Evolutionary conservation across 2,329 filamentous ascomycete genomes (phyloP), one percentile per base, ranked within the genome.

Genomic region (Bipolaris bicolor): DNA sequence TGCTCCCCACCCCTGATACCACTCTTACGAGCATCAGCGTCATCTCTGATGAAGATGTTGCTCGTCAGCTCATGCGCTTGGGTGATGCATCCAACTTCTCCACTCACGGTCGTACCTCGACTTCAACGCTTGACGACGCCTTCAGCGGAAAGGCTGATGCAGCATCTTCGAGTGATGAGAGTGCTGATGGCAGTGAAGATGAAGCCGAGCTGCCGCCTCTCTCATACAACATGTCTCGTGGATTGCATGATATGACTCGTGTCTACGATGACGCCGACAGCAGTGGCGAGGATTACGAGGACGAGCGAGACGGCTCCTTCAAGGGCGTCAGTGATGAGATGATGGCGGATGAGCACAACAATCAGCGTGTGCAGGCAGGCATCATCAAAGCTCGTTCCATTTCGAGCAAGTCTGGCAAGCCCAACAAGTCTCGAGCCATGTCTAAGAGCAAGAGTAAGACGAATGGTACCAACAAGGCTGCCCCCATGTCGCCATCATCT

Each of bases 31-130:
- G 72, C 36, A 63, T 64, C 46, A 98, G 94, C 78, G 96, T 92
- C 76, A 94, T 99, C 77, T 98, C 49, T 13, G 95, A 99, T 74
- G 95, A 99, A 77, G 95, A 99, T 78, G 95, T 98, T 61, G 95
- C 95, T 55, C 89, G 97, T 73, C 95, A 98, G 79, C 83, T 99
- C 70, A 98, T 99, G 88, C 90, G 94, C 67, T 85, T 99, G 52
- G 93, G 95, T 44, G 93, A 97, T 74, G 91, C 93, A 67, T 95
- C 92, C 55, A 96, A 96, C 74, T 90, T 96, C 71, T 96, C 92
- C 7, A 73, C 70, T 1, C 91, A 97, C 70, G 93, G 92, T 52
- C 90, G 94, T 65, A 96, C 92, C 3, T 97, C 94, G 7, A 92
- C 92, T 6, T 97, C 94, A 0, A 97, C 94, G 5, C 82, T 95